Conservation (phyloP, 106 monocot species). For the Dendrobium chrysotoxum region DNA sequence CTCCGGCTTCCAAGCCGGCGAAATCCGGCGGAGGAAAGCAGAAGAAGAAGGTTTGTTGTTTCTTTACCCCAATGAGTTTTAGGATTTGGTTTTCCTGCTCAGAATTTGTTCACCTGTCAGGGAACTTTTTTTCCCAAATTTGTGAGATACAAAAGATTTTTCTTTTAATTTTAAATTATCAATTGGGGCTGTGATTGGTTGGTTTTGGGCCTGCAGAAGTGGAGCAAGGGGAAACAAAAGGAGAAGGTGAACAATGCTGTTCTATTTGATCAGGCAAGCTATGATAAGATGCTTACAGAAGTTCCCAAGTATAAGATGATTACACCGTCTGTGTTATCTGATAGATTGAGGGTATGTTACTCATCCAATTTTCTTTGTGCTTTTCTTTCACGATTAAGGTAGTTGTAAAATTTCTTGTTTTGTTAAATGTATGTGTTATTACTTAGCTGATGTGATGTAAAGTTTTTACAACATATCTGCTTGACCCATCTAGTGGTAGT, state of each 20-base stretch:
- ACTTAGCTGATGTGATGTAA: not conserved
- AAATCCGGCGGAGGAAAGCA: conserved; percentile 37
- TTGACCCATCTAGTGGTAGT: not conserved
- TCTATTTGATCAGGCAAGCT: conserved; percentile 22
- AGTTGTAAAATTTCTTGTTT: not conserved
- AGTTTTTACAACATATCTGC: not conserved
- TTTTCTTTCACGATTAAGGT: not conserved
- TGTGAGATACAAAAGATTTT: not conserved
- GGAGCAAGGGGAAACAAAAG: conserved; percentile 36
- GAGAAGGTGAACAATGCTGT: conserved; percentile 28
- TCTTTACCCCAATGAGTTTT: not conserved
- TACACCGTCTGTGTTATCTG: conserved; percentile 26
- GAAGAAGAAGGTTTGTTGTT: conserved; percentile 28
- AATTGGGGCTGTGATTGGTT: not conserved
- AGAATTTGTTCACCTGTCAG: not conserved
- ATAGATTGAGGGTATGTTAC: conserved; percentile 19
- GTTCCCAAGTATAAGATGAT: conserved; percentile 32
- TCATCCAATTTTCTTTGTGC: not conserved
- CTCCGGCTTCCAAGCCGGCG: conserved; percentile 33
- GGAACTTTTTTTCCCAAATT: not conserved
- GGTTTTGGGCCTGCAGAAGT: conserved; percentile 11
- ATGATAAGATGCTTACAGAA: conserved; percentile 26
- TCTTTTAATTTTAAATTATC: not conserved
- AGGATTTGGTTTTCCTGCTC: not conserved
- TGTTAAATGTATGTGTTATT: not conserved